Conservation (phyloP, 2,329 filamentous ascomycete genomes). For the Phialophora tarda region DNA sequence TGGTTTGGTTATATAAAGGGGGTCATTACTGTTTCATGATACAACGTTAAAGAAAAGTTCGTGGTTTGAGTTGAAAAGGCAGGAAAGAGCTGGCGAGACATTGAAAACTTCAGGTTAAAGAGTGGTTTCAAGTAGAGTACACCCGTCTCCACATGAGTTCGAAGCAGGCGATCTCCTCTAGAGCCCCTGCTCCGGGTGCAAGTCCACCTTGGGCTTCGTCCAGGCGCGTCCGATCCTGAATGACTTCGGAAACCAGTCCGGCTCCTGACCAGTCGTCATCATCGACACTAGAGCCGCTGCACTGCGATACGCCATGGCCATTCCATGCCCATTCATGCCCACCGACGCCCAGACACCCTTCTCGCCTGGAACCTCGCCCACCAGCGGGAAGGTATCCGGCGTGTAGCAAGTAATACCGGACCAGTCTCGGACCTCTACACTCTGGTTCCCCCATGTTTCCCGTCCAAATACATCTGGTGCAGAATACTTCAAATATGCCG, state of each 20-base stretch:
- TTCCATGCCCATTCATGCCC: conserved; percentile 57
- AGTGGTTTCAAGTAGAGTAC: too few species aligned
- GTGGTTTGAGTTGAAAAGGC: too few species aligned
- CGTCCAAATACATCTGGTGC: conserved; percentile 7
- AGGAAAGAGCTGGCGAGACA: too few species aligned
- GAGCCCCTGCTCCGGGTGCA: background rate
- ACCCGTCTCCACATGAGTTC: too few species aligned
- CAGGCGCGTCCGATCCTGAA: conserved; percentile 21
- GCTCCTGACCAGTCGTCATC: conserved; percentile 36
- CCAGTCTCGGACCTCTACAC: conserved; percentile 43
- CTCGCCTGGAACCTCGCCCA: conserved; percentile 50
- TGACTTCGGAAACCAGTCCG: conserved; percentile 22
- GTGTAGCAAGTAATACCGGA: conserved; percentile 57
- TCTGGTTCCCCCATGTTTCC: background rate
- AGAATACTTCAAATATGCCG: conserved; percentile 40
- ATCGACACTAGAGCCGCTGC: conserved; percentile 53
- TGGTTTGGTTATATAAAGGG: too few species aligned
- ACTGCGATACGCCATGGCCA: conserved; percentile 57
- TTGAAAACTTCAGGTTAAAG: too few species aligned
- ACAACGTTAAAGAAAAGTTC: too few species aligned
- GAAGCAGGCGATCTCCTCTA: background rate
- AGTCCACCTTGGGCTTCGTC: conserved; percentile 7
- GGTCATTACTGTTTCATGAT: too few species aligned
- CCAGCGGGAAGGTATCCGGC: conserved; percentile 54
- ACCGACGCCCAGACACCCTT: conserved; percentile 57